These are phyloP conservation scores for Cenchrus purpureus DNA, from an alignment of 176 grass and related monocot species.

Conservation along the genomic window DNA sequence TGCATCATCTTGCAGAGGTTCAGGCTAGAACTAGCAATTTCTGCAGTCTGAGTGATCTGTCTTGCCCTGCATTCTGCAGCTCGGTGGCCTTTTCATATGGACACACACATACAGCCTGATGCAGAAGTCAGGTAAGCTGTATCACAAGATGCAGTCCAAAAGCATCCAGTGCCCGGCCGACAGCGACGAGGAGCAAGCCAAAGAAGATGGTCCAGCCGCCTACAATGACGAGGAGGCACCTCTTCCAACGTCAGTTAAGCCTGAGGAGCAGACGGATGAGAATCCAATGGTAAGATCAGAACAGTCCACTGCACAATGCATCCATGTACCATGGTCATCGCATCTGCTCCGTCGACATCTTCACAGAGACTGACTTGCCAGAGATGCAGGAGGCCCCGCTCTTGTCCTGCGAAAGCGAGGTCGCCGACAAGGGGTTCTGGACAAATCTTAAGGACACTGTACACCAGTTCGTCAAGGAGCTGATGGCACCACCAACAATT, in stretches of 20 bases:
- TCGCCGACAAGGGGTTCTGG: slow-evolving; percentile 55
- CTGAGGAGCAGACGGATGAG: slow-evolving; percentile 32
- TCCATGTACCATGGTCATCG: background rate
- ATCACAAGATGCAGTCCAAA: slow-evolving; percentile 55
- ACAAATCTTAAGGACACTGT: slow-evolving; percentile 57
- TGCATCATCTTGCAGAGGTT: background rate
- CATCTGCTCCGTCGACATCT: background rate
- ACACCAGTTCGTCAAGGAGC: slow-evolving; percentile 62
- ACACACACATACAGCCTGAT: slow-evolving; percentile 77
- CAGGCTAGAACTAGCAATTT: background rate
- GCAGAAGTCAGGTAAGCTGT: slow-evolving; percentile 80
- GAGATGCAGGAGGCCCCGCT: slow-evolving; percentile 64
- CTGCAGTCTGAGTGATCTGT: background rate
- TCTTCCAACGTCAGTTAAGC: slow-evolving; percentile 44
- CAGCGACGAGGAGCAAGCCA: slow-evolving; percentile 33
- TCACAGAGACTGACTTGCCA: slow-evolving; percentile 29
- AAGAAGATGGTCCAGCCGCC: slow-evolving; percentile 11
- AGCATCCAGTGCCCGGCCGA: slow-evolving; percentile 45
- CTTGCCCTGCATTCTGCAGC: slow-evolving; percentile 47
- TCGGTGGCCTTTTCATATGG: slow-evolving; percentile 91
- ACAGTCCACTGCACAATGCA: background rate
- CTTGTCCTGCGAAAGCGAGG: slow-evolving; percentile 45
- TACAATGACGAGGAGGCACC: slow-evolving; percentile 48
- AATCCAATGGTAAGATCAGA: slow-evolving; percentile 61
- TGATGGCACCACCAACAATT: slow-evolving; percentile 81